Conservation (phyloP, 73 alveolate species). For the Stentor coeruleus region DNA sequence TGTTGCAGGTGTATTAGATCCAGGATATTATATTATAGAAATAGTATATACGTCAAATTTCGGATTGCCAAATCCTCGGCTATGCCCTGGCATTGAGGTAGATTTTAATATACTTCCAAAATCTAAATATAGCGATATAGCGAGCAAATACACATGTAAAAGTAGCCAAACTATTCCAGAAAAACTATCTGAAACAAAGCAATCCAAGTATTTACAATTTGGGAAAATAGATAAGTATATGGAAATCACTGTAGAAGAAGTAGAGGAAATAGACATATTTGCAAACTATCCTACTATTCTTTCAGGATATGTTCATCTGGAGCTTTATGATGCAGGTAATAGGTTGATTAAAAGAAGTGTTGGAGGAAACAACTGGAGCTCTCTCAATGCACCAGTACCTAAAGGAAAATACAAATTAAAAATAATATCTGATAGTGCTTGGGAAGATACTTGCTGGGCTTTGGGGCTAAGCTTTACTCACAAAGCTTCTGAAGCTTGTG, state of each 20-base stretch:
- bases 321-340: not conserved
- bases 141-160: not conserved
- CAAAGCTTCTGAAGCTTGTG: not conserved
- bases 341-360: not conserved
- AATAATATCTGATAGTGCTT: not conserved
- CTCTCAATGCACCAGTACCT: not conserved
- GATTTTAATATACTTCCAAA: not conserved
- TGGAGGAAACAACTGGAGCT: not conserved
- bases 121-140: not conserved
- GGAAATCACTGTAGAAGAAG: not conserved
- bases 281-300: not conserved
- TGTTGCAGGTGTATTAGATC: not conserved
- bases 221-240: not conserved
- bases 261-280: not conserved
- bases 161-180: not conserved
- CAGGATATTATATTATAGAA: constrained; percentile 14
- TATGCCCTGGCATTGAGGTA: constrained; percentile 15
- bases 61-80: not conserved
- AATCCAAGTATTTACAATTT: not conserved
- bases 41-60: not conserved
- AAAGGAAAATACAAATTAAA: not conserved
- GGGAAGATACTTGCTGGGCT: not conserved
- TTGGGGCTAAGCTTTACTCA: not conserved
- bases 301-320: not conserved
- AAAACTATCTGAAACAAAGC: not conserved